phyloP scores from a whole-genome alignment of 192 early-diverging fungal genomes.

The Entophlyctis luteolus region DNA sequence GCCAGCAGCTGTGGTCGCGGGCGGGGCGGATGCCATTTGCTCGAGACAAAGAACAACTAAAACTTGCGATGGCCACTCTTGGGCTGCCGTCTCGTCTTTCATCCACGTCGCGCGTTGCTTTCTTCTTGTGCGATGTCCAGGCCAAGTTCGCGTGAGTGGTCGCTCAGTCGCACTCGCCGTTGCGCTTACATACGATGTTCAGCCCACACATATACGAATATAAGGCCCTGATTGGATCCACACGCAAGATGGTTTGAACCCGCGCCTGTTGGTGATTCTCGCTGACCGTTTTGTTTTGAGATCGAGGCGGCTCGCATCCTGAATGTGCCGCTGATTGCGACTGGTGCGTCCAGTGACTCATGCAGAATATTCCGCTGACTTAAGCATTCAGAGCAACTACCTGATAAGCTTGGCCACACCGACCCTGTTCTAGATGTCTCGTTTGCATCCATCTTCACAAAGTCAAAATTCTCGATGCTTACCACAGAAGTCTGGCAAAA shows the following conservation, averaged over 20 bases:
- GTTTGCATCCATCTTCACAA: conserved; percentile 58
- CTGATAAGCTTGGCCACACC: conserved; percentile 64
- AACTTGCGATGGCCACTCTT: no score
- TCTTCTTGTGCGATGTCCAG: conserved; percentile 95
- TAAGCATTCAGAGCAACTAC: background rate
- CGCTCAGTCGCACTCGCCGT: background rate
- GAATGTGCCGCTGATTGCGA: conserved; percentile 80
- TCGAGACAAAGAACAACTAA: no score
- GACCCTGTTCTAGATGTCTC: conserved; percentile 71
- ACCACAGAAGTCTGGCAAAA: conserved; percentile 58
- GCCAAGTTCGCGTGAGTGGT: conserved; percentile 45
- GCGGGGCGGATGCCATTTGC: background rate
- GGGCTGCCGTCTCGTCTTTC: background rate
- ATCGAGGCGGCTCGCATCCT: conserved; percentile 68
- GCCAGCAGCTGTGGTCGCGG: background rate
- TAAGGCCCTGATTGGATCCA: conserved; percentile 72
- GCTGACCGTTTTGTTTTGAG: no score
- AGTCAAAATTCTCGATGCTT: conserved; percentile 89
- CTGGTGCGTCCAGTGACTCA: conserved; percentile 41
- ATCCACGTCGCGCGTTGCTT: conserved; percentile 56
- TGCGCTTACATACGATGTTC: conserved; percentile 47
- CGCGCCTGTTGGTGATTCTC: background rate
- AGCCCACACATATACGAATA: conserved; percentile 73
- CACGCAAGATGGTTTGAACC: conserved; percentile 80
- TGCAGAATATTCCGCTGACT: background rate